Evolutionary conservation across 345 rosid genomes (phyloP), one percentile per base, ranked within the genome.

Genomic region (Erysimum cheiranthoides): DNA sequence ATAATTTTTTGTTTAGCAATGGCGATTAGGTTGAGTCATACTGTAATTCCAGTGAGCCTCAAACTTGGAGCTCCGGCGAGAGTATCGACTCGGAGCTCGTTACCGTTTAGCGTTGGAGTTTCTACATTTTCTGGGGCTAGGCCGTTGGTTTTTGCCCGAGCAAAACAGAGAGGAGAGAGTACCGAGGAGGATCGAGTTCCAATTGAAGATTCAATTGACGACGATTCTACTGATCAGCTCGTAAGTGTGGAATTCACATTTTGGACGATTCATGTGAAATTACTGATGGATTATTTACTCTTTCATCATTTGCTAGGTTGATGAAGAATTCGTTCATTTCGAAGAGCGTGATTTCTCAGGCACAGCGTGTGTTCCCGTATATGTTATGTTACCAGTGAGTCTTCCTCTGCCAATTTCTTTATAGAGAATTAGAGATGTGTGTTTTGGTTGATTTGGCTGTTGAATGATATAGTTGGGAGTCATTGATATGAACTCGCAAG

Each of bases 361-460:
- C 57, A 89, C 97, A 4, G 70, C 92, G 6, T 83, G 70, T 74
- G 86, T 95, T 80, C 99, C 99, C 0, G 93, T 90, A 10, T 95
- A 92, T 65, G 97, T 95, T 78, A 95, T 95, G 98, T 79, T 95
- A 64, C 97, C 97, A 0, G 97, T 95, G 76, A 85, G 93, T 79
- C 18, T 21, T 60, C 28, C 35, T 25, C 6, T 34, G 38, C 3
- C 5, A 39, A 2, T 5, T 34, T 35, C n/a, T 66, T n/a, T 36
- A n/a, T n/a, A n/a, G n/a, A n/a, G n/a, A n/a, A n/a, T n/a, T n/a
- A 34, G 31, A 61, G 40, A 63, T 38, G 45, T 53, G 32, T 50
- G 50, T 68, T 58, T n/a, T 42, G 51, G 10, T 50, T 77, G 68
- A 34, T 76, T 50, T 61, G 0, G 14, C 4, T 45, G 49, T 77